These are phyloP conservation scores for Zasmidium cellare DNA, from an alignment of 2,329 filamentous ascomycete species.

Conservation along the genomic window DNA sequence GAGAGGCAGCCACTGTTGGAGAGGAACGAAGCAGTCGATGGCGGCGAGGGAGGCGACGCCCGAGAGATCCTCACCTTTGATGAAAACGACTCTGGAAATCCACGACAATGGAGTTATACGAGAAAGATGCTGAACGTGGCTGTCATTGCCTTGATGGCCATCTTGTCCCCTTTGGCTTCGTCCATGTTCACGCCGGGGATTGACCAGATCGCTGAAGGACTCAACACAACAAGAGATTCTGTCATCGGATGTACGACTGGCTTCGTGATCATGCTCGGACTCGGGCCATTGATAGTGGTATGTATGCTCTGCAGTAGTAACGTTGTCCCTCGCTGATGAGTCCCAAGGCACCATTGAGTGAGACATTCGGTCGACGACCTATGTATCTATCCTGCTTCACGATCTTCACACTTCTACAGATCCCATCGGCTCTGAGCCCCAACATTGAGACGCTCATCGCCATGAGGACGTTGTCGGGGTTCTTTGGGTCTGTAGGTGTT, in stretches of 20 bases:
- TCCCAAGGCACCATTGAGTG: conserved; percentile 39
- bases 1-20: conserved; percentile 43
- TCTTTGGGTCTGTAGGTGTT: conserved; percentile 53
- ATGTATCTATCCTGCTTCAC: conserved; percentile 49
- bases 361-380: conserved; percentile 48
- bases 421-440: conserved; percentile 49
- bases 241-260: conserved; percentile 54
- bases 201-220: conserved; percentile 48
- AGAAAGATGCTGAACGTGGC: conserved; percentile 52
- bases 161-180: conserved; percentile 49
- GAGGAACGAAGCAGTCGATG: conserved; percentile 34
- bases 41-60: conserved; percentile 36
- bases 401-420: conserved; percentile 48
- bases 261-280: conserved; percentile 51
- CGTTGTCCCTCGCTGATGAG: neutral
- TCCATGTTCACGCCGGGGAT: conserved; percentile 56
- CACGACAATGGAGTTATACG: conserved; percentile 46
- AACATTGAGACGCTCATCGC: conserved; percentile 48
- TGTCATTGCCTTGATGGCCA: conserved; percentile 53
- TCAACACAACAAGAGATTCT: conserved; percentile 41
- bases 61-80: conserved; percentile 34
- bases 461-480: conserved; percentile 48
- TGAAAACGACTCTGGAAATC: conserved; percentile 44
- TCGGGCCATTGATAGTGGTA: conserved; percentile 49
- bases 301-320: neutral